A percentile compares a stretch with the other conserved stretches of the same genome.
These are phyloP conservation scores for Populus pruinosa DNA, from an alignment of 345 rosid genomes.

Conservation along the genomic window DNA sequence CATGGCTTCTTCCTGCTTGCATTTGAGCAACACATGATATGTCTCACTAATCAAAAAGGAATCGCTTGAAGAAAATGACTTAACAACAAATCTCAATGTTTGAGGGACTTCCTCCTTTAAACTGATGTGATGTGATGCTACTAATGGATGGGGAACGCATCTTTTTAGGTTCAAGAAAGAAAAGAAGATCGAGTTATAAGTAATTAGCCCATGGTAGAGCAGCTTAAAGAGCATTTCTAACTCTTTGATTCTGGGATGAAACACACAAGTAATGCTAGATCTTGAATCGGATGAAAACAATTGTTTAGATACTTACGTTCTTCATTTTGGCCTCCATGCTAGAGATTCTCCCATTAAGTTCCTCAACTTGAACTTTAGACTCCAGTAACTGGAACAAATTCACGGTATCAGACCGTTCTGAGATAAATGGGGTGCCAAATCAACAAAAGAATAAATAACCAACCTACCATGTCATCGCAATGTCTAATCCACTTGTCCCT, in stretches of 20 bases:
- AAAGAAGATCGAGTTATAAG: background rate
- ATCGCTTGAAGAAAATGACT: background rate
- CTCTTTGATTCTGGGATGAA: background rate
- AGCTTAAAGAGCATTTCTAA: no score
- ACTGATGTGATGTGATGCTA: no score
- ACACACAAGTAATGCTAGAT: background rate
- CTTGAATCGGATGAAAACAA: background rate
- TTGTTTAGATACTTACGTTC: slow-evolving; percentile 35
- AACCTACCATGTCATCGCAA: slow-evolving; percentile 27
- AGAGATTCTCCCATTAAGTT: slow-evolving; percentile 33
- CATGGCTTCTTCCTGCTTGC: slow-evolving; percentile 2
- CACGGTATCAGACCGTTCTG: background rate
- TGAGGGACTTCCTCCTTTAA: background rate
- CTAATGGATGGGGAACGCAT: no score
- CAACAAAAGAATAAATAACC: background rate
- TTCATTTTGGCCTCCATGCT: slow-evolving; percentile 43
- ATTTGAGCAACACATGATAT: no score
- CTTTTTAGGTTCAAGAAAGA: background rate
- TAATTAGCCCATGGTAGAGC: no score
- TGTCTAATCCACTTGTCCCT: slow-evolving; percentile 29
- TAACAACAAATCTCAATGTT: background rate
- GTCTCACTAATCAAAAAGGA: background rate
- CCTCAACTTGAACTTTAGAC: slow-evolving; percentile 40
- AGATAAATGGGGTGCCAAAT: background rate
- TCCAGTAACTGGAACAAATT: slow-evolving; percentile 35